These are phyloP conservation scores for Mycena epipterygia DNA, from an alignment of 768 basidiomycete species.

Conservation along the genomic window DNA sequence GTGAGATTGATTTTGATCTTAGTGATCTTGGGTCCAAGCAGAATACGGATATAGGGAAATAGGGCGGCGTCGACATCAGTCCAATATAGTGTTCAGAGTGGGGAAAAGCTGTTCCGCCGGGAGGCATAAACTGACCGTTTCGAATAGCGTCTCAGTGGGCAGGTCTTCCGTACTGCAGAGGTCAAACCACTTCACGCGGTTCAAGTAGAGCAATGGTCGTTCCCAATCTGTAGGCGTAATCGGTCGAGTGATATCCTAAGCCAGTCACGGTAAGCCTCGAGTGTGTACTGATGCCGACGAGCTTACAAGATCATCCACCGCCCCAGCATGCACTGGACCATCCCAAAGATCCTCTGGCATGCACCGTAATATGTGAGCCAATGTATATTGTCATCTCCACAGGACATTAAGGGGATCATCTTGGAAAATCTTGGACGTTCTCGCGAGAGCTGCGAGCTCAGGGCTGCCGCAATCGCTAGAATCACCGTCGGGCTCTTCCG, in stretches of 20 bases:
- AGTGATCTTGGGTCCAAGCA: not conserved
- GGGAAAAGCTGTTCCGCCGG: conserved; percentile 5
- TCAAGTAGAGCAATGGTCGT: not conserved
- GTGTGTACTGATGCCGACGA: not conserved
- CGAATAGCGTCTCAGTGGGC: not conserved
- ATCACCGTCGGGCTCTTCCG: not conserved
- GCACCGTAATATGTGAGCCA: not conserved
- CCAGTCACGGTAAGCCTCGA: not conserved
- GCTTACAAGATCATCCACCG: not conserved
- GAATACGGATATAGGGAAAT: not conserved
- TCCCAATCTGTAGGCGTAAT: conserved; percentile 2
- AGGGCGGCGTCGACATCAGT: not conserved
- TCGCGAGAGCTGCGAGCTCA: not conserved
- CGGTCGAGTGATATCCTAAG: not conserved
- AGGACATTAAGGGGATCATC: not conserved
- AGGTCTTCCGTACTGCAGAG: not conserved
- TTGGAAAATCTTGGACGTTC: not conserved
- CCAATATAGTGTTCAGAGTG: not conserved
- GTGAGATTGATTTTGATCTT: not conserved
- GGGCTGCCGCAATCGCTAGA: too few species aligned
- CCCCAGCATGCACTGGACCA: not conserved
- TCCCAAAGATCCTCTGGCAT: not conserved
- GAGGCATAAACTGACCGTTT: not conserved
- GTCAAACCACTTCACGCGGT: not conserved
- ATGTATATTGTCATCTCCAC: not conserved